Conservation (phyloP, 768 basidiomycete genomes). For the Amanita fuliginea region DNA sequence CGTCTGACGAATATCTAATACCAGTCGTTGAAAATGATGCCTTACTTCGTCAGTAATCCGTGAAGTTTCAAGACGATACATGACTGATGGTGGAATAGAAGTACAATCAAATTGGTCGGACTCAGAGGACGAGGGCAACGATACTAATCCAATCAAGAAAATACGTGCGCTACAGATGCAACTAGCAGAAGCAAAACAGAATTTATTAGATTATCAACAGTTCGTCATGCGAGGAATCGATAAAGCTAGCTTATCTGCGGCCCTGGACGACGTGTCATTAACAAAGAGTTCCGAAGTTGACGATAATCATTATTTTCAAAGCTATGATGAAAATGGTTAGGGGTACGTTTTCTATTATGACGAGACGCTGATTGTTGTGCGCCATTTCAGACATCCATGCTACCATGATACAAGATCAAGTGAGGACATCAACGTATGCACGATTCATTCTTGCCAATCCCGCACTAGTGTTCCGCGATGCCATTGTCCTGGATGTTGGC, state of each 20-base stretch:
- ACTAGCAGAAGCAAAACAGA: constrained; percentile 44
- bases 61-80: no score
- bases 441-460: constrained; percentile 83
- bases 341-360: background rate
- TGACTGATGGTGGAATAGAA: background rate
- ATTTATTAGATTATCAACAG: constrained; percentile 49
- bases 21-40: constrained; percentile 84
- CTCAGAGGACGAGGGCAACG: constrained; percentile 48
- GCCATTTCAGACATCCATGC: constrained; percentile 76
- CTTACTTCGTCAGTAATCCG: constrained; percentile 58
- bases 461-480: constrained; percentile 59
- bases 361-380: background rate
- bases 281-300: constrained; percentile 39
- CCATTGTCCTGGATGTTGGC: constrained; percentile 88
- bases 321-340: constrained; percentile 79
- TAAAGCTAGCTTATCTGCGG: constrained; percentile 30
- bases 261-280: constrained; percentile 25
- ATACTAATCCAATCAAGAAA: constrained; percentile 25
- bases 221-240: constrained; percentile 47
- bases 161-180: constrained; percentile 54
- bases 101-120: constrained; percentile 22
- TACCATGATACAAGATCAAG: constrained; percentile 93
- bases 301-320: constrained; percentile 89
- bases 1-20: constrained; percentile 69
- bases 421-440: constrained; percentile 88